Evolutionary conservation across 371 early-diverging fungal species (phyloP).

Genomic region (Syncephalastrum contaminatum): DNA sequence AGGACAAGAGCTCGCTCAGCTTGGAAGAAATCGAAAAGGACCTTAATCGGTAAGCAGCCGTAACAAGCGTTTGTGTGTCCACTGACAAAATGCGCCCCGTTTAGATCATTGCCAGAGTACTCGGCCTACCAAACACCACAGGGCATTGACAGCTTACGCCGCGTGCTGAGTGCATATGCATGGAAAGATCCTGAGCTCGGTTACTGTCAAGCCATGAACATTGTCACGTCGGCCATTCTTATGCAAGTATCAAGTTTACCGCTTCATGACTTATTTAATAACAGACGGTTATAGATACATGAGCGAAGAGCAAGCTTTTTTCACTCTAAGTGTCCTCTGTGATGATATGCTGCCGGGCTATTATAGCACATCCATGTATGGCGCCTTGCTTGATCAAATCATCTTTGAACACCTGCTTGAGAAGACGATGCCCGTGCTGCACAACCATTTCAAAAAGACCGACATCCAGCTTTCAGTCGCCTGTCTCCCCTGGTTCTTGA

Average conservation of each 20-base stretch:
- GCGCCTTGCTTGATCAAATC: slow-evolving; percentile 92
- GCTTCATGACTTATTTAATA: neutral
- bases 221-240: slow-evolving; percentile 89
- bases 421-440: slow-evolving; percentile 76
- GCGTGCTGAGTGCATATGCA: slow-evolving; percentile 86
- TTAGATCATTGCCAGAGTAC: slow-evolving; percentile 81
- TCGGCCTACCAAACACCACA: slow-evolving; percentile 88
- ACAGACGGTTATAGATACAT: slow-evolving; percentile 59
- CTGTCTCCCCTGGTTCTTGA: slow-evolving; percentile 95
- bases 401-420: slow-evolving; percentile 89
- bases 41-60: slow-evolving; percentile 70
- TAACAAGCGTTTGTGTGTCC: neutral
- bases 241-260: slow-evolving; percentile 53
- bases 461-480: slow-evolving; percentile 96
- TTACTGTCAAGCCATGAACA: slow-evolving; percentile 99
- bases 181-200: slow-evolving; percentile 90
- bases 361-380: slow-evolving; percentile 95
- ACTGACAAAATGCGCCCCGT: neutral
- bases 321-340: slow-evolving; percentile 85
- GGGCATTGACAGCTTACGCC: slow-evolving; percentile 88
- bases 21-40: slow-evolving; percentile 98
- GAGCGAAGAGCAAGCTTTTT: slow-evolving; percentile 97
- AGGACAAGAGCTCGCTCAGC: slow-evolving; percentile 66
- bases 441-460: slow-evolving; percentile 75
- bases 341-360: slow-evolving; percentile 92